Evolutionary conservation across 2,329 filamentous ascomycete genomes (phyloP).

Genomic region (Neobulgaria alba): DNA sequence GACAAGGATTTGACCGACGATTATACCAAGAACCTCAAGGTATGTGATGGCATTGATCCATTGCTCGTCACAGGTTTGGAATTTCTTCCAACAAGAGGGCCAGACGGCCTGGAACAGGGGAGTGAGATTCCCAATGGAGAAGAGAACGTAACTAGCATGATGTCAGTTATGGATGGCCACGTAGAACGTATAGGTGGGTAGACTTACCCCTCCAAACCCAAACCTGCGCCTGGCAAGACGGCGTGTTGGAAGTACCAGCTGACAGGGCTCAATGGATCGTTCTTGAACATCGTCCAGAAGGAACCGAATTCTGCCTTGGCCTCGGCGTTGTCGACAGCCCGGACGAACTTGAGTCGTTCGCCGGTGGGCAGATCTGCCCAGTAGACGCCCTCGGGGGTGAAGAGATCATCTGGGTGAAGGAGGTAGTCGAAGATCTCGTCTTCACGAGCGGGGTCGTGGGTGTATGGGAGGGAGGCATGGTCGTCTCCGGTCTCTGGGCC

Average conservation of each 20-base stretch:
- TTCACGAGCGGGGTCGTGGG: constrained; percentile 32
- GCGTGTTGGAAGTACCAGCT: constrained; percentile 83
- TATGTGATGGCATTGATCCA: constrained; percentile 85
- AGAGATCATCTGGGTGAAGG: constrained; percentile 82
- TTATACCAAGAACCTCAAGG: constrained; percentile 90
- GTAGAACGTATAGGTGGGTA: too few relatives aligned
- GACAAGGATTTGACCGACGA: constrained; percentile 82
- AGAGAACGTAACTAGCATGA: constrained; percentile 68
- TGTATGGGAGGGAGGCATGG: constrained; percentile 14
- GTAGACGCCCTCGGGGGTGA: constrained; percentile 74
- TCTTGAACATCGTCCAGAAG: constrained; percentile 75
- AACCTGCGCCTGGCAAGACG: constrained; percentile 83
- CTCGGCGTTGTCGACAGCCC: constrained; percentile 63
- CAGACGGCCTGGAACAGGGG: constrained; percentile 73
- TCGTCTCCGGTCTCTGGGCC: constrained; percentile 28
- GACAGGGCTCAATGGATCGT: constrained; percentile 77
- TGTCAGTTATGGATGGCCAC: neutral
- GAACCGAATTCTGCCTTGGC: constrained; percentile 54
- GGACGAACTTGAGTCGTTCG: constrained; percentile 68
- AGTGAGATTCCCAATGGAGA: constrained; percentile 90
- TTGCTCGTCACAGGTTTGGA: constrained; percentile 60
- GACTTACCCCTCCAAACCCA: constrained; percentile 71
- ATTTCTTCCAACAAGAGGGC: constrained; percentile 63
- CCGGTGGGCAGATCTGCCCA: constrained; percentile 78
- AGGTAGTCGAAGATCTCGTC: constrained; percentile 64